phyloP scores from a whole-genome alignment of 352 stramenopile species.

The Phytopythium chamaehyphon region DNA sequence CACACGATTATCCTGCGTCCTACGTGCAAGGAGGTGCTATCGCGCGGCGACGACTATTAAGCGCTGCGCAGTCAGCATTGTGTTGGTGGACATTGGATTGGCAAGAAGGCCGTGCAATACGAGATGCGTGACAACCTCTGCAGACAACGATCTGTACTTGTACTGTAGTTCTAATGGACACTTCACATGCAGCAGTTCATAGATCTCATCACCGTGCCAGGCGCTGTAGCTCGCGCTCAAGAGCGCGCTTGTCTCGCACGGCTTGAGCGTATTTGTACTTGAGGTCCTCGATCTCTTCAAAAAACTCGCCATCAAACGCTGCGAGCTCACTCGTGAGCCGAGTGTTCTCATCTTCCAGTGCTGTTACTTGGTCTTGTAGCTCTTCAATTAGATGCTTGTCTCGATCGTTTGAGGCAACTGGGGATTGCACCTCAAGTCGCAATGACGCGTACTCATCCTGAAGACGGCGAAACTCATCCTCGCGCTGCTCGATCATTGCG shows the following conservation, averaged over 20 bases:
- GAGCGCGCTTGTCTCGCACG: conserved; percentile 65
- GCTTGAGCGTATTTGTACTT: conserved; percentile 94
- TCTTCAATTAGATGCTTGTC: conserved; percentile 21
- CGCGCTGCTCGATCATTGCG: conserved; percentile 8
- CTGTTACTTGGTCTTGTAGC: conserved; percentile 30
- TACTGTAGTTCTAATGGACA: neutral
- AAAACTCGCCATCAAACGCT: conserved; percentile 94
- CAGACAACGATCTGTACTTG: too few relatives aligned
- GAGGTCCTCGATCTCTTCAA: conserved; percentile 95
- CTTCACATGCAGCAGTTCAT: too few relatives aligned
- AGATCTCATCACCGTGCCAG: neutral
- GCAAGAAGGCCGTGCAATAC: neutral
- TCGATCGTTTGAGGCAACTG: neutral
- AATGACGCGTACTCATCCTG: conserved; percentile 14
- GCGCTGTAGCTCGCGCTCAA: conserved; percentile 35
- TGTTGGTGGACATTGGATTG: too few relatives aligned
- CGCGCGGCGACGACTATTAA: conserved; percentile 97
- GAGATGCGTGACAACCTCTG: neutral
- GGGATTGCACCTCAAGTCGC: conserved; percentile 10
- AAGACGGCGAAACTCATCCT: conserved; percentile 22
- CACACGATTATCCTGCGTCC: conserved; percentile 97
- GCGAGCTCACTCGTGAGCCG: conserved; percentile 74
- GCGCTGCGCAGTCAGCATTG: neutral
- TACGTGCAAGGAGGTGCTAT: conserved; percentile 98
- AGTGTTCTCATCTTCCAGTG: conserved; percentile 69